Percentiles rank a stretch among this genome's conserved stretches.
Conservation (phyloP, 1,139 yeast species). For the Pneumocystis sp. region DNA sequence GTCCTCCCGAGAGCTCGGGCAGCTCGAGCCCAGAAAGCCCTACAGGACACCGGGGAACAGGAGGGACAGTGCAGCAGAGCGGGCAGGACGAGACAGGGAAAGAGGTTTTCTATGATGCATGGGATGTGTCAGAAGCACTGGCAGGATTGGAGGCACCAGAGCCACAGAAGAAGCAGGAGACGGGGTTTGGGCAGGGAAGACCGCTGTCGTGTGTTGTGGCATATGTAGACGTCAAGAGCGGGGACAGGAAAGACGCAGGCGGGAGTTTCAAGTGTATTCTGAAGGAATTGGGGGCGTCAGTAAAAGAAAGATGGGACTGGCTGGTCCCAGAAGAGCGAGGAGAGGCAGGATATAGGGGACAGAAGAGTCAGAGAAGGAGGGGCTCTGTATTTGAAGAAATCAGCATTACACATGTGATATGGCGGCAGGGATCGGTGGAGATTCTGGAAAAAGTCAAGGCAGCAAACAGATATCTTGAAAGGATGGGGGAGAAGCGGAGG, state of each 20-base stretch:
- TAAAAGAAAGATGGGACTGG: slow-evolving; percentile 3
- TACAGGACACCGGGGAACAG: no score
- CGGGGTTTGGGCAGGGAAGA: background rate
- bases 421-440: background rate
- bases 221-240: slow-evolving; percentile 12
- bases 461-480: background rate
- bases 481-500: background rate
- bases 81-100: background rate
- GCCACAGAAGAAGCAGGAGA: background rate
- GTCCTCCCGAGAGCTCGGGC: background rate
- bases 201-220: slow-evolving; percentile 12
- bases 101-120: background rate
- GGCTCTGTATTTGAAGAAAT: slow-evolving; percentile 7
- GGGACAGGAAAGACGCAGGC: slow-evolving; percentile 13
- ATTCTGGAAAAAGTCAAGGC: background rate
- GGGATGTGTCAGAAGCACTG: background rate
- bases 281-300: slow-evolving; percentile 12
- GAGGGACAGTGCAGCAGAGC: no score
- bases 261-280: slow-evolving; percentile 9
- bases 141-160: background rate
- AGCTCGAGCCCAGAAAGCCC: background rate
- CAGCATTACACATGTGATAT: background rate
- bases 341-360: slow-evolving; percentile 13
- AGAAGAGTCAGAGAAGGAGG: background rate
- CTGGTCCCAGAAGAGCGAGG: slow-evolving; percentile 9